Evolutionary conservation across 106 monocot genomes (phyloP).

Genomic region (Dioscorea alata): DNA sequence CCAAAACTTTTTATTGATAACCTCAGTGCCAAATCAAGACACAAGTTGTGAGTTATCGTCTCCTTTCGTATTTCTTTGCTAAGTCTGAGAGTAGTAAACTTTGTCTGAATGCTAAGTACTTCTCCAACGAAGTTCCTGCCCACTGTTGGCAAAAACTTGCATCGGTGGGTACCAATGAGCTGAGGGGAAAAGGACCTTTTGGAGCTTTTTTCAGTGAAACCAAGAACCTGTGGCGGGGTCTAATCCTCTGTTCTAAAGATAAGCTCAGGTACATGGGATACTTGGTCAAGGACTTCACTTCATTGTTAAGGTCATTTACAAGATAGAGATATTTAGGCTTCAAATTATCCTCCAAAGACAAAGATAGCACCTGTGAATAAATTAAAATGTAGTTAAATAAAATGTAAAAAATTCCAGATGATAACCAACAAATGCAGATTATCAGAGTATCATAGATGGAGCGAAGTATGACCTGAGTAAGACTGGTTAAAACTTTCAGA

Average conservation of each 20-base stretch:
- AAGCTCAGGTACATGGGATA: constrained; percentile 96
- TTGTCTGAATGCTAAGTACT: constrained; percentile 71
- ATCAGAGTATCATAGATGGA: background rate
- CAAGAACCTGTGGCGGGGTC: constrained; percentile 80
- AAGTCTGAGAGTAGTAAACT: constrained; percentile 49
- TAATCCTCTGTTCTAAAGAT: constrained; percentile 90
- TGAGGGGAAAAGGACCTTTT: constrained; percentile 93
- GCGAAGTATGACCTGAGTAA: constrained; percentile 60
- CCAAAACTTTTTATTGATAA: background rate
- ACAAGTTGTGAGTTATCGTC: constrained; percentile 9
- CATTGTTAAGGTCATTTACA: constrained; percentile 86
- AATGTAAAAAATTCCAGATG: background rate
- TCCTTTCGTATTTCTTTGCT: constrained; percentile 64
- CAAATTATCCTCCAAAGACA: constrained; percentile 84
- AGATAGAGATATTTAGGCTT: constrained; percentile 94
- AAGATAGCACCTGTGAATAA: constrained; percentile 69
- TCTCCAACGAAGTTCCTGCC: constrained; percentile 89
- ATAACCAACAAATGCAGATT: background rate
- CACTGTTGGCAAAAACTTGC: constrained; percentile 81
- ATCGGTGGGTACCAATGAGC: constrained; percentile 82
- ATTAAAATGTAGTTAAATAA: background rate
- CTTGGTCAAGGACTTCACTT: constrained; percentile 80
- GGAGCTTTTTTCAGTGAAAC: constrained; percentile 90
- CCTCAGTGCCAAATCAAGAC: background rate
- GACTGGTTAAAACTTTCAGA: constrained; percentile 84